Base-by-base conservation (phyloP, 2,329 filamentous ascomycete genomes). In the Ophiostoma montium region DNA sequence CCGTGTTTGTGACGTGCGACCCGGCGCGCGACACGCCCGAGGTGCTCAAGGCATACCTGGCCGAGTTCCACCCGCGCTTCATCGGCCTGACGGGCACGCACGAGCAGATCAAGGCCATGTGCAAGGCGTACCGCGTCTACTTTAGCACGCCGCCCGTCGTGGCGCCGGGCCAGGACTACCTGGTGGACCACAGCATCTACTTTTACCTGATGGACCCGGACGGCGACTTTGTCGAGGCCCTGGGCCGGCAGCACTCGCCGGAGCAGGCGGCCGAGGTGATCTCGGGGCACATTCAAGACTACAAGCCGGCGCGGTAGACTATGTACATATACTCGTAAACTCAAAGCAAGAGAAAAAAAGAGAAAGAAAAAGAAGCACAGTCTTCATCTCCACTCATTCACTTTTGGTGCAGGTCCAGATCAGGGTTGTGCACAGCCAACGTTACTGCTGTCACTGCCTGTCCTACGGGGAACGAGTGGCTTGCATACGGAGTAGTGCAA, bases 141-240 rank as follows among this genome's bases (percentile, higher is more conserved):
- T 98, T 98, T 61, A 92, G 85, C 61, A 98, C 92, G 44, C 92
- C 92, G 32, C 73, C 78, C 58, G 76, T 88, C 55, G 86, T 96
- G 50, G 84, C 89, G 71, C 84, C 88, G 1, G 92, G 90, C 1
- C 85, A 95, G 71, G 92, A 98, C 66, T 98, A 98, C 63, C 67
- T 98, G 58, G 92, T 98, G 12, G 92, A 98, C 65, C 92, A 98
- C 70, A 95, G 88, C 65, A 98, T 98, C 58, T 98, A 98, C 72
- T 98, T 98, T 61, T 98, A 98, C 66, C 69, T 98, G 57, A 98
- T 98, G 92, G 92, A 96, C 64, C 92, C 92, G 0, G 89, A 96
- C 58, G 90, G 90, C 18, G 89, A 98, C 64, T 98, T 98, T 65
- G 90, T 98, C 27, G 94, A 98, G 70, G 94, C 89, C 12, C 81